Conservation (phyloP, 208 protist genomes). For the Phytomonas francai region DNA sequence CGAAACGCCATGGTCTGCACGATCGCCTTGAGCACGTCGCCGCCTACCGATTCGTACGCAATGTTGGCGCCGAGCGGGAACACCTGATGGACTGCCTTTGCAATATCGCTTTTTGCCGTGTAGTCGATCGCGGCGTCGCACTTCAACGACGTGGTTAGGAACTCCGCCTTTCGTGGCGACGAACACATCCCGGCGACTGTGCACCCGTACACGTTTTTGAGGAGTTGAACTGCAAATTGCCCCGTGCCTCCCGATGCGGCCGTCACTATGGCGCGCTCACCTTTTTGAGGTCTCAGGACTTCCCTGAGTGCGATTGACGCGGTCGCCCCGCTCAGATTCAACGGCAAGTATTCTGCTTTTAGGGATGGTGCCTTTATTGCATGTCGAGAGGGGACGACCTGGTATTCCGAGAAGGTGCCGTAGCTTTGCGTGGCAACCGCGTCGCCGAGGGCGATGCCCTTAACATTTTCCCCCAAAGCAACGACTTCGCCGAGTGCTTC, state of each 20-base stretch:
- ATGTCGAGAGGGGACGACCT: constrained; percentile 40
- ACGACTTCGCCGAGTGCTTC: constrained; percentile 80
- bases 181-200: constrained; percentile 84
- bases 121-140: constrained; percentile 82
- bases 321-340: constrained; percentile 79
- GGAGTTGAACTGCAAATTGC: constrained; percentile 85
- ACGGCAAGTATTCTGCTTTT: constrained; percentile 46
- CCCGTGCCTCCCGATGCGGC: constrained; percentile 88
- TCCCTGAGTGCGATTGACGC: constrained; percentile 81
- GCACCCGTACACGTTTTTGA: constrained; percentile 73
- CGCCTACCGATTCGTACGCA: constrained; percentile 90
- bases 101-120: constrained; percentile 14
- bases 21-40: constrained; percentile 58
- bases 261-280: constrained; percentile 78
- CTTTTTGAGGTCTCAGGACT: constrained; percentile 50
- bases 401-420: constrained; percentile 79
- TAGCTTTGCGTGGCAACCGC: constrained; percentile 66
- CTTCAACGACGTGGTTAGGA: constrained; percentile 52
- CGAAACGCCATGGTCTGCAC: constrained; percentile 52
- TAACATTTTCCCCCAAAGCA: constrained; percentile 30
- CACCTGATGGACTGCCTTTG: constrained; percentile 20
- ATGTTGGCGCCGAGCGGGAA: constrained; percentile 75
- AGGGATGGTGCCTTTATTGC: constrained; percentile 41
- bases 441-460: constrained; percentile 35
- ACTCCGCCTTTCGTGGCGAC: constrained; percentile 55